phyloP scores from a whole-genome alignment of 495 filamentous ascomycete genomes.

The Penicillium fimorum region DNA sequence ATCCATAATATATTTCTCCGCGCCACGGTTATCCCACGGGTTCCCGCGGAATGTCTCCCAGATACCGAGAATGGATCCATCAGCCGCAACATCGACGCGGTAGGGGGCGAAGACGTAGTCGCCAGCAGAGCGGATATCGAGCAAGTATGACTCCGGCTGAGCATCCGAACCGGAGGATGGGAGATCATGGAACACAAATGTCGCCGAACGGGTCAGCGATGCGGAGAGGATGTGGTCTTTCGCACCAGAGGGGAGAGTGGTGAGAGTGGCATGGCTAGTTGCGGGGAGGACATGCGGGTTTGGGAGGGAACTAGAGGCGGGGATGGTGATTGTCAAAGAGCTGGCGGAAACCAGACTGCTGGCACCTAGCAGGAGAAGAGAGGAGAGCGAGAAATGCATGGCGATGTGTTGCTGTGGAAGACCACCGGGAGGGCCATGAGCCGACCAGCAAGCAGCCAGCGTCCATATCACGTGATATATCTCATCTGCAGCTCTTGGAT shows the following conservation, averaged over 20 bases:
- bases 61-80: slow-evolving; percentile 50
- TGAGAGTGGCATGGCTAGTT: slow-evolving; percentile 64
- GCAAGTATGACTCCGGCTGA: slow-evolving; percentile 65
- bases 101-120: slow-evolving; percentile 74
- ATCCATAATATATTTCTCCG: slow-evolving; percentile 46
- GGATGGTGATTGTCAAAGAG: slow-evolving; percentile 47
- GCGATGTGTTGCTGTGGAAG: background rate
- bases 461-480: background rate
- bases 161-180: slow-evolving; percentile 12
- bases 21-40: slow-evolving; percentile 80
- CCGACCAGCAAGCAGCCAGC: background rate
- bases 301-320: slow-evolving; percentile 42
- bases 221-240: slow-evolving; percentile 54
- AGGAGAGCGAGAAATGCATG: slow-evolving; percentile 8
- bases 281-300: slow-evolving; percentile 43
- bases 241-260: slow-evolving; percentile 60
- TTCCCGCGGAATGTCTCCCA: slow-evolving; percentile 90
- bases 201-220: slow-evolving; percentile 61
- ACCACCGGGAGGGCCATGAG: background rate
- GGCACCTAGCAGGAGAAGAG: slow-evolving; percentile 4
- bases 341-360: slow-evolving; percentile 6
- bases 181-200: slow-evolving; percentile 68
- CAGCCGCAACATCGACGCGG: slow-evolving; percentile 66
- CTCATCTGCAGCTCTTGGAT: background rate
- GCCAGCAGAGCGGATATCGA: slow-evolving; percentile 65